Evolutionary conservation across 1,139 yeast genomes (phyloP).

Genomic region (Geotrichum siamense): DNA sequence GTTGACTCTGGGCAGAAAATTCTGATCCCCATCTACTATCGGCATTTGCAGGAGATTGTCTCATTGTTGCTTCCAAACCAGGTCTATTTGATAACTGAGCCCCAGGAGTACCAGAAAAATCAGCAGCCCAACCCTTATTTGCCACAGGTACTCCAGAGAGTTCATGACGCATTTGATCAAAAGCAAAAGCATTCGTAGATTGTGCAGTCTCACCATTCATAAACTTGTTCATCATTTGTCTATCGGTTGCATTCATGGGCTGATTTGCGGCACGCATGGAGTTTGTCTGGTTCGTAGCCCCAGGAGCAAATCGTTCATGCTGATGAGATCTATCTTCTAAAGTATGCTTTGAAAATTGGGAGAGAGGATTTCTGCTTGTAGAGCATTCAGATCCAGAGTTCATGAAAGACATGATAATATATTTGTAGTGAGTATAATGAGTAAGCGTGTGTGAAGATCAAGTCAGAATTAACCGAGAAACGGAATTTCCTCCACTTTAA

Average conservation of each 20-base stretch:
- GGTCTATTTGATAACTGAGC: too few relatives aligned
- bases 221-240: slow-evolving; percentile 51
- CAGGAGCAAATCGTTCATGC: slow-evolving; percentile 39
- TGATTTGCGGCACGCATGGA: slow-evolving; percentile 36
- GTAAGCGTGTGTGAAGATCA: too few relatives aligned
- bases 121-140: slow-evolving; percentile 25
- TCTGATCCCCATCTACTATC: slow-evolving; percentile 16
- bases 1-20: slow-evolving; percentile 8
- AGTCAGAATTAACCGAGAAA: too few relatives aligned
- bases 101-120: slow-evolving; percentile 23
- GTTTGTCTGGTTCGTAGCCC: slow-evolving; percentile 22
- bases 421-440: too few relatives aligned
- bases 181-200: slow-evolving; percentile 27
- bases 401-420: slow-evolving; percentile 33
- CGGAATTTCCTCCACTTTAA: too few relatives aligned
- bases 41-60: slow-evolving; percentile 9
- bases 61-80: background rate
- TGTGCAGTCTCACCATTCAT: slow-evolving; percentile 37
- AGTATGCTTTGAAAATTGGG: slow-evolving; percentile 73
- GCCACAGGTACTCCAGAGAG: slow-evolving; percentile 23
- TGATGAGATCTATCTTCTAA: slow-evolving; percentile 57
- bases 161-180: slow-evolving; percentile 34
- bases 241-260: slow-evolving; percentile 32
- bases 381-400: slow-evolving; percentile 78
- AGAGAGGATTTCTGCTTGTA: slow-evolving; percentile 67